Base-by-base conservation (phyloP, 331 rosid species). In the Quercus phellos region DNA sequence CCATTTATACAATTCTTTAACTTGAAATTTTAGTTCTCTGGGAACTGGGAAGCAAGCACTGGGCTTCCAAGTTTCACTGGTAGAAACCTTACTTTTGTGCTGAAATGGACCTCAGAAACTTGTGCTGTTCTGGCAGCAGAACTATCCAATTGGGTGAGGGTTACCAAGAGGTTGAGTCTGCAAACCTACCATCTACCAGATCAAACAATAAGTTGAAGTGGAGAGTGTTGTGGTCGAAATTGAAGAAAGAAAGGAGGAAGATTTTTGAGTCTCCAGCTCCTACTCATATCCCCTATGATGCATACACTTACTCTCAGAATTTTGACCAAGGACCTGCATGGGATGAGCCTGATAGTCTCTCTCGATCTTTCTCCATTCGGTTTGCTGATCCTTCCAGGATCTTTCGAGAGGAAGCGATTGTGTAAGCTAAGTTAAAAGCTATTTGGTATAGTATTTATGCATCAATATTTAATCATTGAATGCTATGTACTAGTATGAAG, bases 341-440 rank as follows among this genome's bases (percentile, higher is more conserved):
- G 71, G 90, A 87, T 59, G 90, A 89, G 5, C 89, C 75, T 1
- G 87, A 86, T 4, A 70, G 64, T 43, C 82, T 82, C 54, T 86
- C 85, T 18, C 86, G 86, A 54, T 91, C 96, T 11, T 87, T 87
- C 78, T 84, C 90, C 21, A 73, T 70, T 71, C 86, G 90, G 26
- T 87, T 87, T n/a, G 85, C 86, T 22, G 86, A 89, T 82, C 89
- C 91, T 75, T 91, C 93, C 30, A 59, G 60, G 29, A 14, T 69
- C 56, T 53, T 82, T 56, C 58, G 17, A 3, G 67, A 84, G 72
- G 73, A 74, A 73, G 81, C 51, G 46, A 32, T 69, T 24, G 26
- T 80, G 29, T 61, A 70, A 81, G 60, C 42, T 32, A 66, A 38
- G 6, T 50, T 64, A 4, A 4, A 74, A 29, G 68, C 42, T 70